phyloP scores from a whole-genome alignment of 139 green algal species.

The Closterium sp. region DNA sequence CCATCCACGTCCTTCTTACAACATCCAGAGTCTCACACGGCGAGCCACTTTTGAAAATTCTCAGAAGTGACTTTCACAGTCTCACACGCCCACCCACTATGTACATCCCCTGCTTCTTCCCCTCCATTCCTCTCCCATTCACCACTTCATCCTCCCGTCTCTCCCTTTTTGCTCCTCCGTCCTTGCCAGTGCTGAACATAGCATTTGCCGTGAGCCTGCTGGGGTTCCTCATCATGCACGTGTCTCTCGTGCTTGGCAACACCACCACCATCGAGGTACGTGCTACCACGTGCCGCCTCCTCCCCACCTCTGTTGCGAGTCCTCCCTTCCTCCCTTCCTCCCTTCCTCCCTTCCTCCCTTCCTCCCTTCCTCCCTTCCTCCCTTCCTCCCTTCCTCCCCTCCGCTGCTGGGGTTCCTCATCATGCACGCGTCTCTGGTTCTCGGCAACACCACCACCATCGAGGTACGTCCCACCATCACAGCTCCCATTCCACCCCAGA shows the following conservation, averaged over 20 bases:
- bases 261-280: slow-evolving; percentile 46
- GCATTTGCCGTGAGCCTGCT: slow-evolving; percentile 13
- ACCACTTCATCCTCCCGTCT: not conserved
- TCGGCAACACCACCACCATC: slow-evolving; percentile 59
- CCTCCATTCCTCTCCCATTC: not conserved
- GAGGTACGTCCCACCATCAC: slow-evolving; percentile 30
- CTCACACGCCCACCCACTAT: no score
- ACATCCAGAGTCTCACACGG: no score
- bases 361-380: not conserved
- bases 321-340: not conserved
- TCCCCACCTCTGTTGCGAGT: no score
- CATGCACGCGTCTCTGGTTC: slow-evolving; percentile 57
- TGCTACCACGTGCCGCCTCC: no score
- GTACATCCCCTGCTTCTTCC: not conserved
- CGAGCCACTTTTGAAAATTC: no score
- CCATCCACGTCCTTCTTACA: not conserved
- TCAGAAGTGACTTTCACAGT: no score
- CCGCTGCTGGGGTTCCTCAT: slow-evolving; percentile 56
- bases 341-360: not conserved
- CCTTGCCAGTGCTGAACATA: not conserved
- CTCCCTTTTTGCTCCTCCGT: not conserved
- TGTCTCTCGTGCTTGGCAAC: slow-evolving; percentile 53
- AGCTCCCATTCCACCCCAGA: no score
- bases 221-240: slow-evolving; percentile 62
- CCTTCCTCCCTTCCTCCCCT: not conserved